Evolutionary conservation across 1,139 yeast genomes (phyloP).

Genomic region (Pneumocystis jirovecii): DNA sequence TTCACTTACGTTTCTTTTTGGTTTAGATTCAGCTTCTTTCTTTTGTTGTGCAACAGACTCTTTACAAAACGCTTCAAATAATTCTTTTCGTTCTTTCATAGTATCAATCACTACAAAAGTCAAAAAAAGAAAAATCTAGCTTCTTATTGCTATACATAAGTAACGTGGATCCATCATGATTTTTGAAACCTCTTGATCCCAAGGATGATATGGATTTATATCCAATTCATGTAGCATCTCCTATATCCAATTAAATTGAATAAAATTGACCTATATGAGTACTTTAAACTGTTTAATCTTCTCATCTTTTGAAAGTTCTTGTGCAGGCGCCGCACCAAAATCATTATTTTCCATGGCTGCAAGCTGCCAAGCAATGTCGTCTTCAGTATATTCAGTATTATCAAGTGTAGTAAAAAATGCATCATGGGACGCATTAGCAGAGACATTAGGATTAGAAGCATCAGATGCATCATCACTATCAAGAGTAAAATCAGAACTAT

Average conservation of each 20-base stretch:
- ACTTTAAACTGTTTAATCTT: conserved; percentile 4
- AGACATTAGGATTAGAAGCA: conserved; percentile 4
- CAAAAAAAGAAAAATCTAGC: not conserved
- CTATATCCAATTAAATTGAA: conserved; percentile 16
- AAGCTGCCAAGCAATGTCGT: conserved; percentile 16
- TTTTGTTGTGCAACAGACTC: conserved; percentile 15
- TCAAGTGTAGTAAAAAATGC: conserved; percentile 4
- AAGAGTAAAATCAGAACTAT: conserved; percentile 5
- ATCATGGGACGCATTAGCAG: not conserved
- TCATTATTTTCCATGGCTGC: conserved; percentile 13
- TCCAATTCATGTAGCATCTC: conserved; percentile 21
- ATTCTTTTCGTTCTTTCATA: conserved; percentile 24
- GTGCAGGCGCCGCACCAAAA: conserved; percentile 14
- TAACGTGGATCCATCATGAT: conserved; percentile 30
- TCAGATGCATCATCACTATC: conserved; percentile 3
- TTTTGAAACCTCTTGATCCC: conserved; percentile 34
- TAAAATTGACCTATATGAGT: not conserved
- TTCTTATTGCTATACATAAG: conserved; percentile 11
- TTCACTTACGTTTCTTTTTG: conserved; percentile 12
- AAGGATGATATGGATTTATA: conserved; percentile 31
- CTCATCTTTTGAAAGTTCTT: conserved; percentile 11
- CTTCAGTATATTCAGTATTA: conserved; percentile 15
- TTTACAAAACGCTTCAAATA: conserved; percentile 33
- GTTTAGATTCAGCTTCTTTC: conserved; percentile 9
- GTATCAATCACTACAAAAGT: conserved; percentile 21